These are phyloP conservation scores for Fusarium sp. DNA, from an alignment of 2,329 filamentous ascomycete genomes.

Conservation along the genomic window DNA sequence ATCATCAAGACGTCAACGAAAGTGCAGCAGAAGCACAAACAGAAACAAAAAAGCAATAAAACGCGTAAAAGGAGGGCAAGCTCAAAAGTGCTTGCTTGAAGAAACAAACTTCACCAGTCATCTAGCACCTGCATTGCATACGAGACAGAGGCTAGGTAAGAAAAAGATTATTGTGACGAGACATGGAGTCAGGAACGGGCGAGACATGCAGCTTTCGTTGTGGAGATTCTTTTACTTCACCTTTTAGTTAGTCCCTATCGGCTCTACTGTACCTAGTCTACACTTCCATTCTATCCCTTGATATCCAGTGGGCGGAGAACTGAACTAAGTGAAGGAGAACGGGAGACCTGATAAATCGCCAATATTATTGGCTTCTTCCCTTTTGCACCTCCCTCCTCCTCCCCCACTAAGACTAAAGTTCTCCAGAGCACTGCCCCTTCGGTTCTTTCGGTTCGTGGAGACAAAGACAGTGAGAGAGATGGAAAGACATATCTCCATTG, in stretches of 20 bases:
- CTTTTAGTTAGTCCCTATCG: too few species aligned
- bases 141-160: conserved; percentile 11
- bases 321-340: conserved; percentile 3
- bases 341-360: conserved; percentile 36
- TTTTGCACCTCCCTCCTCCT: conserved; percentile 24
- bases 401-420: not conserved
- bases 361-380: conserved; percentile 37
- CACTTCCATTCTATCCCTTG: conserved; percentile 25
- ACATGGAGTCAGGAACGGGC: conserved; percentile 27
- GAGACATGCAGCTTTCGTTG: conserved; percentile 30
- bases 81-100: conserved; percentile 19
- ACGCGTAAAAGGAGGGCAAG: conserved; percentile 7
- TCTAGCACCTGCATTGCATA: conserved; percentile 10
- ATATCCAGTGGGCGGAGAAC: conserved; percentile 19
- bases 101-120: conserved; percentile 8
- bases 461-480: not conserved
- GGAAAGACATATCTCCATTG: conserved; percentile 25
- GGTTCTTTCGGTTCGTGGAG: not conserved
- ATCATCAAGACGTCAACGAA: conserved; percentile 13
- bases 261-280: not conserved
- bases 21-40: not conserved
- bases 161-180: conserved; percentile 25
- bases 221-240: not conserved
- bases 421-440: conserved; percentile 12
- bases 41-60: conserved; percentile 22